phyloP scores from a whole-genome alignment of 257 asterid species.

The Verbena officinalis region DNA sequence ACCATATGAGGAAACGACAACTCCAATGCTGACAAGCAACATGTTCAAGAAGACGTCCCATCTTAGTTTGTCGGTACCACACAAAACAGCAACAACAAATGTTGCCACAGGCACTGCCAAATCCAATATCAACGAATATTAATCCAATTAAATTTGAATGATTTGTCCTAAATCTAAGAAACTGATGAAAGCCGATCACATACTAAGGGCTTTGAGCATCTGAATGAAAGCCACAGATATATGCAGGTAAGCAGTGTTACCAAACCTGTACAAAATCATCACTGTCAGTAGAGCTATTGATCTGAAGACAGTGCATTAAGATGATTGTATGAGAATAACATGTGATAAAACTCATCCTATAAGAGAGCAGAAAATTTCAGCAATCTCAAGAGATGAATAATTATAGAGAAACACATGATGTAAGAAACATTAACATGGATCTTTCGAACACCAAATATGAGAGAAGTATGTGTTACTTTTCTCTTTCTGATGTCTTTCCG shows the following conservation, averaged over 20 bases:
- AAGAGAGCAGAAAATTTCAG: background rate
- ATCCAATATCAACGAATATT: slow-evolving; percentile 6
- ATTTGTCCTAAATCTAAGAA: background rate
- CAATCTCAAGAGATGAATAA: background rate
- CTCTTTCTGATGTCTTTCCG: background rate
- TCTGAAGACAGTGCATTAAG: slow-evolving; percentile 1
- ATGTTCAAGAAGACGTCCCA: slow-evolving; percentile 74
- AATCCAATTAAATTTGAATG: slow-evolving; percentile 5
- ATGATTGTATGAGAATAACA: background rate
- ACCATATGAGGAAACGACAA: slow-evolving; percentile 77
- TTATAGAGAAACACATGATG: background rate
- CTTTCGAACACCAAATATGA: slow-evolving; percentile 15
- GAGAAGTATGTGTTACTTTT: background rate
- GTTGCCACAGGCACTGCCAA: slow-evolving; percentile 88
- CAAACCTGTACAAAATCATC: slow-evolving; percentile 57
- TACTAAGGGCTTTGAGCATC: slow-evolving; percentile 90
- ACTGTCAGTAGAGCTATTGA: background rate
- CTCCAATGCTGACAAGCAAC: slow-evolving; percentile 81
- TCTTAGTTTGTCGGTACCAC: slow-evolving; percentile 78
- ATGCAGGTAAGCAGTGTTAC: slow-evolving; percentile 80
- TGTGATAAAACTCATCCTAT: background rate
- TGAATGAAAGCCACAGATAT: slow-evolving; percentile 89
- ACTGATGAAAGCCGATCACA: slow-evolving; percentile 27
- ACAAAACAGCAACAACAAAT: slow-evolving; percentile 67
- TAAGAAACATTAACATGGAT: background rate